These are phyloP conservation scores for Aphanomyces euteiches DNA, from an alignment of 352 stramenopile genomes.

Conservation along the genomic window DNA sequence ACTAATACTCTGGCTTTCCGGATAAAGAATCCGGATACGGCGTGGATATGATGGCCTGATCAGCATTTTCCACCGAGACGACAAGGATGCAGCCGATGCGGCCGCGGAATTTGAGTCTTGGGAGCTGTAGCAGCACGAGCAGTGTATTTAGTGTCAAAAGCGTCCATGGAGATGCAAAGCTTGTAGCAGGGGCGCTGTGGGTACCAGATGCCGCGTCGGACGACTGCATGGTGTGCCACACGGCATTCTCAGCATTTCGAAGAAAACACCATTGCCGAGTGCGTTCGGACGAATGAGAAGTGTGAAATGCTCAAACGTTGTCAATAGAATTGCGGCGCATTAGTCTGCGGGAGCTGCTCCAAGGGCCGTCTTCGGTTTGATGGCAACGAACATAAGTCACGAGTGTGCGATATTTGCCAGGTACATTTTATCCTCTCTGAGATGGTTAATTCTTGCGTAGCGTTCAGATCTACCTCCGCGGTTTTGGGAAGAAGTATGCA, in stretches of 20 bases:
- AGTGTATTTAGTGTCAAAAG: slow-evolving; percentile 24
- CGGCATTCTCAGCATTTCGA: slow-evolving; percentile 20
- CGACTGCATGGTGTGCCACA: slow-evolving; percentile 26
- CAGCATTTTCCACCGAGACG: neutral
- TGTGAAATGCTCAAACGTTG: too few relatives aligned
- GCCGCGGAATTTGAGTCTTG: slow-evolving; percentile 23
- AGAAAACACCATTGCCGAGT: slow-evolving; percentile 29
- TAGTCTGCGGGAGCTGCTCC: slow-evolving; percentile 26
- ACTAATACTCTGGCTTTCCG: neutral
- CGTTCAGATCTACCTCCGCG: slow-evolving; percentile 15
- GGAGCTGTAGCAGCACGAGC: slow-evolving; percentile 20
- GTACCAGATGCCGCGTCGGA: slow-evolving; percentile 25
- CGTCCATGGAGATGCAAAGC: slow-evolving; percentile 2
- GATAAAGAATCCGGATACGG: neutral
- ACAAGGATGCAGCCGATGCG: neutral
- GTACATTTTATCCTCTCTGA: neutral
- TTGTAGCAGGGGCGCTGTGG: slow-evolving; percentile 17
- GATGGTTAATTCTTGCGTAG: neutral
- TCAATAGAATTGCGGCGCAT: slow-evolving; percentile 24
- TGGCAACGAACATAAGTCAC: slow-evolving; percentile 18
- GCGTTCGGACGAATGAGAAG: neutral
- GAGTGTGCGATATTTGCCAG: slow-evolving; percentile 30
- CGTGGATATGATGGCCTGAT: neutral
- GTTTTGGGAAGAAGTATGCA: slow-evolving; percentile 28
- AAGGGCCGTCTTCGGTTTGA: slow-evolving; percentile 15